Evolutionary conservation across 176 grass and related monocot genomes (phyloP).

Genomic region (Elymus sibiricus): DNA sequence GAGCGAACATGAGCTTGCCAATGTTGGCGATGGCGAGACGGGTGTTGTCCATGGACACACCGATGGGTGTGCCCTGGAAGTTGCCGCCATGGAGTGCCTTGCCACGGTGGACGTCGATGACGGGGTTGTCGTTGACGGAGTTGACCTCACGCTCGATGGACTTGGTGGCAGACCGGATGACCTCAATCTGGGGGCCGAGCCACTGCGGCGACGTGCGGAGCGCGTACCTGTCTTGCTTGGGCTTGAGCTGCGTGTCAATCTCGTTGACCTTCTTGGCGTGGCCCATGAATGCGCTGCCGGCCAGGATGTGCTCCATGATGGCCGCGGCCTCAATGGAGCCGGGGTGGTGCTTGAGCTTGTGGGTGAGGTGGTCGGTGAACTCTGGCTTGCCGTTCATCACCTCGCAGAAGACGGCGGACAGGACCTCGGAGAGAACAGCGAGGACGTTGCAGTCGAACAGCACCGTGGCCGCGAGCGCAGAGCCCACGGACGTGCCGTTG

Average conservation of each 20-base stretch:
- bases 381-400: constrained; percentile 96
- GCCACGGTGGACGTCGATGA: constrained; percentile 85
- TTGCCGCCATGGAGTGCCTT: constrained; percentile 90
- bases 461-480: constrained; percentile 74
- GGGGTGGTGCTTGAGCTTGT: constrained; percentile 98
- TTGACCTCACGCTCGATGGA: constrained; percentile 98
- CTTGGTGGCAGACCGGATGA: constrained; percentile 81
- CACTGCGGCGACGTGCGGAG: constrained; percentile 97
- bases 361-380: constrained; percentile 85
- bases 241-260: constrained; percentile 76
- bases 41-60: constrained; percentile 97
- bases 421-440: constrained; percentile 63
- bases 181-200: constrained; percentile 94
- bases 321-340: constrained; percentile 93
- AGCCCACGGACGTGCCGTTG: constrained; percentile 89
- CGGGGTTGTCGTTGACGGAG: constrained; percentile 95
- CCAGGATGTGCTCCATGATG: constrained; percentile 91
- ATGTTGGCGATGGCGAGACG: constrained; percentile 86
- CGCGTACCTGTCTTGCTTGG: constrained; percentile 93
- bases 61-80: constrained; percentile 95
- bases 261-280: constrained; percentile 75
- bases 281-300: constrained; percentile 82
- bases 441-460: constrained; percentile 81
- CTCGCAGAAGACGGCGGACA: constrained; percentile 88
- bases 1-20: constrained; percentile 96